phyloP scores from a whole-genome alignment of 805 yeast species.

The Wickerhamiella azymoides region DNA sequence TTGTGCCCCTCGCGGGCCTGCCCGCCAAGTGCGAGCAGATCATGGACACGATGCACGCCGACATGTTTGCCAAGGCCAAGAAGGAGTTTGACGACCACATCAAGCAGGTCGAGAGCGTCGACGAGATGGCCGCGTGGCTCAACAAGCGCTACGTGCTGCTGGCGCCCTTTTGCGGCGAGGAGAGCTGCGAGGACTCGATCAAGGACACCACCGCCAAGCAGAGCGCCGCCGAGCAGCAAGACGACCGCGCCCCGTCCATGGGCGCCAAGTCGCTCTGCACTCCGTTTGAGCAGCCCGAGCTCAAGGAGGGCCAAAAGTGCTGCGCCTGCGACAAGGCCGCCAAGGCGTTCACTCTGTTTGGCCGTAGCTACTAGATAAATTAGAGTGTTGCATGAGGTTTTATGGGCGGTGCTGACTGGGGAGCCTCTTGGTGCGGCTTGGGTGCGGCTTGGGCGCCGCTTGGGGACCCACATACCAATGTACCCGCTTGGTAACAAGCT shows the following conservation, averaged over 20 bases:
- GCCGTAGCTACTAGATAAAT: constrained; percentile 66
- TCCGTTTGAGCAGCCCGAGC: constrained; percentile 81
- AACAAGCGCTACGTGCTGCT: constrained; percentile 82
- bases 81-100: constrained; percentile 72
- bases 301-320: constrained; percentile 72
- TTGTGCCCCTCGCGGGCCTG: constrained; percentile 51
- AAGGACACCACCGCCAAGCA: constrained; percentile 73
- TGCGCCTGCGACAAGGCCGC: constrained; percentile 71
- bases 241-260: constrained; percentile 94
- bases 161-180: constrained; percentile 95
- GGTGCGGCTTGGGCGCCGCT: too few relatives aligned
- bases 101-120: constrained; percentile 69
- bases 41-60: constrained; percentile 69
- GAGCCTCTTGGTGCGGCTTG: too few relatives aligned
- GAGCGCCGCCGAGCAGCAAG: constrained; percentile 74
- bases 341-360: constrained; percentile 80
- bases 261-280: constrained; percentile 98
- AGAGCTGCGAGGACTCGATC: constrained; percentile 92
- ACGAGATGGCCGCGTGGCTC: constrained; percentile 83
- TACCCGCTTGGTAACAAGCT: too few relatives aligned
- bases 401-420: too few relatives aligned
- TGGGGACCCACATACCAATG: too few relatives aligned
- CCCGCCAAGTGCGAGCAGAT: constrained; percentile 56
- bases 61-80: constrained; percentile 65
- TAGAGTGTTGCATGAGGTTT: not conserved